Conservation (phyloP, 2,329 filamentous ascomycete species). For the Penicillium concentricum region DNA sequence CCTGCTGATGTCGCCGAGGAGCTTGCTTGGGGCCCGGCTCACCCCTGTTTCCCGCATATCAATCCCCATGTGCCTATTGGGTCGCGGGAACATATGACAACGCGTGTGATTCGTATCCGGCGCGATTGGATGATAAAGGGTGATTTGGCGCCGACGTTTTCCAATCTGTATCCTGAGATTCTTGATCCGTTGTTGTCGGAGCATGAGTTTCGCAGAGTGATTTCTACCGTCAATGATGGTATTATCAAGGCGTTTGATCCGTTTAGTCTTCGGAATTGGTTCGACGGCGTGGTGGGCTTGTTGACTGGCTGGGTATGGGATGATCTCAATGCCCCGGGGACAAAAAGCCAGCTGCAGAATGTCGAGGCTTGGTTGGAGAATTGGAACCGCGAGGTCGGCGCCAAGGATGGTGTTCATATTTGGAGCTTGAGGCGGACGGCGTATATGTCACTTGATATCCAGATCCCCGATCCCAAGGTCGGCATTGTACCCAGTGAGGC, state of each 20-base stretch:
- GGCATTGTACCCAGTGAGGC: slow-evolving; percentile 43
- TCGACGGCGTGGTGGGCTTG: slow-evolving; percentile 77
- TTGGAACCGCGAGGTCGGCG: slow-evolving; percentile 73
- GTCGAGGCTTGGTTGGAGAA: slow-evolving; percentile 80
- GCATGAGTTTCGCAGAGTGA: slow-evolving; percentile 77
- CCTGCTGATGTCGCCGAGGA: slow-evolving; percentile 61
- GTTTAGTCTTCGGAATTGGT: slow-evolving; percentile 69
- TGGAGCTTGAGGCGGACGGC: slow-evolving; percentile 78
- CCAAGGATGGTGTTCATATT: slow-evolving; percentile 66
- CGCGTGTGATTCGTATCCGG: slow-evolving; percentile 85
- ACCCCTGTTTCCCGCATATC: slow-evolving; percentile 90
- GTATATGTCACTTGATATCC: slow-evolving; percentile 68
- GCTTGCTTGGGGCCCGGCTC: slow-evolving; percentile 86
- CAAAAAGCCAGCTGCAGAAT: slow-evolving; percentile 67
- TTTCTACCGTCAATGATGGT: slow-evolving; percentile 78
- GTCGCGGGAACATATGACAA: slow-evolving; percentile 71
- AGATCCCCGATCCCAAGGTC: slow-evolving; percentile 52
- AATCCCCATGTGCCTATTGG: slow-evolving; percentile 84
- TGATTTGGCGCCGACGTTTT: slow-evolving; percentile 88
- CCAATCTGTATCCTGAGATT: slow-evolving; percentile 94
- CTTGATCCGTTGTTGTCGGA: slow-evolving; percentile 83
- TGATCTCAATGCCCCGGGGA: slow-evolving; percentile 73
- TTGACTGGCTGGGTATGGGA: slow-evolving; percentile 95
- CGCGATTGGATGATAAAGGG: slow-evolving; percentile 89
- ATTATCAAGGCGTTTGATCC: slow-evolving; percentile 78